A percentile compares a stretch with the other conserved stretches of the same genome.
Evolutionary conservation across 2,329 filamentous ascomycete species (phyloP).

Genomic region (Xylogone sp.): DNA sequence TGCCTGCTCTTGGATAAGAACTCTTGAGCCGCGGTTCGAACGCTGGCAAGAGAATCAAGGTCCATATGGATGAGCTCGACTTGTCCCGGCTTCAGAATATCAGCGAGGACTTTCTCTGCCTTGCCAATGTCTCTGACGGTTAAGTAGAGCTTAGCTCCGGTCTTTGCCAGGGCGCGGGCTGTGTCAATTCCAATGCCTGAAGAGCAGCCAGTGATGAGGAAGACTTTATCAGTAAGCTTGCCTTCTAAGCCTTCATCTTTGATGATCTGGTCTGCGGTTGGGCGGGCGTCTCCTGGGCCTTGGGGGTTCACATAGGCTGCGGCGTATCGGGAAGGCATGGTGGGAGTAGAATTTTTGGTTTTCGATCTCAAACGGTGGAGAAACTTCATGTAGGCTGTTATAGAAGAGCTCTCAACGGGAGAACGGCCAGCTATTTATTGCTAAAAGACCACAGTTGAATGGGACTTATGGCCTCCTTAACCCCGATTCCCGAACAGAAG

Average conservation of each 20-base stretch:
- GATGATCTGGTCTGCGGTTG: slow-evolving; percentile 28
- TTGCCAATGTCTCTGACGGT: slow-evolving; percentile 28
- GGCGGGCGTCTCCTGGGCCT: slow-evolving; percentile 26
- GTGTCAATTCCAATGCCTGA: slow-evolving; percentile 32
- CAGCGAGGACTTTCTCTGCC: slow-evolving; percentile 4
- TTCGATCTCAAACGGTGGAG: too few relatives aligned
- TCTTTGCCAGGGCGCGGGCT: slow-evolving; percentile 26
- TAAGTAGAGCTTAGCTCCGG: slow-evolving; percentile 29
- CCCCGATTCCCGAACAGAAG: too few relatives aligned
- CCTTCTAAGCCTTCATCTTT: slow-evolving; percentile 7
- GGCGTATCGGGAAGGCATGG: slow-evolving; percentile 6
- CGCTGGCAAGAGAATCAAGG: slow-evolving; percentile 25
- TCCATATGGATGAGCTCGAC: slow-evolving; percentile 28
- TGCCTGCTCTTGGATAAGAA: slow-evolving; percentile 25
- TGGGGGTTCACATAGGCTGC: slow-evolving; percentile 4
- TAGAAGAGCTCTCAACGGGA: too few relatives aligned
- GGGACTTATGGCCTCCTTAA: too few relatives aligned
- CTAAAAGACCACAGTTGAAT: too few relatives aligned
- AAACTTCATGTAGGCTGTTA: too few relatives aligned
- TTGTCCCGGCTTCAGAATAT: slow-evolving; percentile 6
- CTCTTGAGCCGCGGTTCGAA: slow-evolving; percentile 20
- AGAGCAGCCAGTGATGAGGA: slow-evolving; percentile 31
- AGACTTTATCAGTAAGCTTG: slow-evolving; percentile 27
- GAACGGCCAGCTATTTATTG: too few relatives aligned
- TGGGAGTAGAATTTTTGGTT: too few relatives aligned